These are phyloP conservation scores for Macrolepiota fuliginosa DNA, from an alignment of 768 basidiomycete species.

Conservation along the genomic window DNA sequence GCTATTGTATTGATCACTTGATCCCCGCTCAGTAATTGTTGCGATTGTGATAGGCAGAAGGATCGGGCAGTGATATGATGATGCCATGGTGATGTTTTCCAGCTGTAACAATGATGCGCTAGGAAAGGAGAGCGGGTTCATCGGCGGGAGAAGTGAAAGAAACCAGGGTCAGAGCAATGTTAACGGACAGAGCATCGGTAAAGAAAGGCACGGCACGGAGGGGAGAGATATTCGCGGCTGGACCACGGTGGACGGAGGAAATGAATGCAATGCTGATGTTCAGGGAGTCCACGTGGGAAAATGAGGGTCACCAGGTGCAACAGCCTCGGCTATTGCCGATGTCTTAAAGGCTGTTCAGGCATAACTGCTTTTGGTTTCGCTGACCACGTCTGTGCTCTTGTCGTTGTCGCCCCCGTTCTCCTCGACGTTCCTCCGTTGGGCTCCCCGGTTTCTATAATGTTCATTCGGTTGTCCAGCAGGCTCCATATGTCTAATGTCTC, in stretches of 20 bases:
- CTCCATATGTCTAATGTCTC: slow-evolving; percentile 19
- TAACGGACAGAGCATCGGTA: neutral
- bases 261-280: neutral
- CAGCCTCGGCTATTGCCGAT: neutral
- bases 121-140: neutral
- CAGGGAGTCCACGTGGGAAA: neutral
- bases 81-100: neutral
- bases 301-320: neutral
- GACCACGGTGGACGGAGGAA: neutral
- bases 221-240: neutral
- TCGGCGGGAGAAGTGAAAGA: neutral
- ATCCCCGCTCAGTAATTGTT: neutral
- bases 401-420: slow-evolving; percentile 16
- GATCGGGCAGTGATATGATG: neutral
- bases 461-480: slow-evolving; percentile 24
- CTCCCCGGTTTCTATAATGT: slow-evolving; percentile 22
- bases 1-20: neutral
- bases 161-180: neutral
- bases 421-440: slow-evolving; percentile 19
- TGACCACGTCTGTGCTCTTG: slow-evolving; percentile 10
- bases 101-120: neutral
- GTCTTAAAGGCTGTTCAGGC: slow-evolving; percentile 3
- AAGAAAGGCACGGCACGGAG: neutral
- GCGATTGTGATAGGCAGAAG: no score
- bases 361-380: neutral